A percentile compares a stretch with the other conserved stretches of the same genome.
phyloP scores from a whole-genome alignment of 1,284 basidiomycete species.

The Cutaneotrichosporon sp. region DNA sequence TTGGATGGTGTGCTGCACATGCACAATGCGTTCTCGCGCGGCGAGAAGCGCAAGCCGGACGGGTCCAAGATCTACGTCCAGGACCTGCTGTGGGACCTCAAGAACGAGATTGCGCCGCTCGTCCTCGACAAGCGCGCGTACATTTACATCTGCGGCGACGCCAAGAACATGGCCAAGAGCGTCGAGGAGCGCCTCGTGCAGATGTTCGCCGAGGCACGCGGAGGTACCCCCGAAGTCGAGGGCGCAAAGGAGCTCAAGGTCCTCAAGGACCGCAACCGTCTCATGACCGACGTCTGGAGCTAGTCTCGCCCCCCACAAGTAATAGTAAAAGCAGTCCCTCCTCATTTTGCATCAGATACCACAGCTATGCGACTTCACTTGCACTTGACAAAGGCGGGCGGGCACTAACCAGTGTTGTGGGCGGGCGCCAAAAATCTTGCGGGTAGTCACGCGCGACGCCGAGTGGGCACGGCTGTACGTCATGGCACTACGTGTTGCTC shows the following conservation, averaged over 20 bases:
- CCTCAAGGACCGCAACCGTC: slow-evolving; percentile 71
- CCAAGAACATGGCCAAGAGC: slow-evolving; percentile 89
- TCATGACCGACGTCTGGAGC: slow-evolving; percentile 45
- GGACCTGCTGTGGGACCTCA: slow-evolving; percentile 83
- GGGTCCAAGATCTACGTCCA: slow-evolving; percentile 95
- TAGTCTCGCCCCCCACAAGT: slow-evolving; percentile 16
- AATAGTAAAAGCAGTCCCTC: neutral
- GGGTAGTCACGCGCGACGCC: too few species aligned
- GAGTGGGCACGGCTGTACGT: too few species aligned
- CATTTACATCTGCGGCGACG: slow-evolving; percentile 93
- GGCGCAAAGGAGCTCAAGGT: slow-evolving; percentile 86
- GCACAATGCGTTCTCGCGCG: slow-evolving; percentile 82
- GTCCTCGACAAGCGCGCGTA: slow-evolving; percentile 92
- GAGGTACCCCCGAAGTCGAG: slow-evolving; percentile 74
- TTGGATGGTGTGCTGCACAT: slow-evolving; percentile 86
- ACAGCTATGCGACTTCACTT: too few species aligned
- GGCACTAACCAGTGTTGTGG: too few species aligned
- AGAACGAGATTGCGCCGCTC: slow-evolving; percentile 73
- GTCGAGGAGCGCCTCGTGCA: slow-evolving; percentile 81
- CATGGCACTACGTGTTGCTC: too few species aligned
- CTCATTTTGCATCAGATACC: slow-evolving; percentile 2
- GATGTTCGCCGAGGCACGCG: slow-evolving; percentile 91
- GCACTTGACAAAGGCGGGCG: too few species aligned
- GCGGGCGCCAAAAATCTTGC: too few species aligned
- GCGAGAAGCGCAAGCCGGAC: slow-evolving; percentile 70